Conservation (phyloP, 1,139 yeast species). For the Yueomyces sp. region DNA sequence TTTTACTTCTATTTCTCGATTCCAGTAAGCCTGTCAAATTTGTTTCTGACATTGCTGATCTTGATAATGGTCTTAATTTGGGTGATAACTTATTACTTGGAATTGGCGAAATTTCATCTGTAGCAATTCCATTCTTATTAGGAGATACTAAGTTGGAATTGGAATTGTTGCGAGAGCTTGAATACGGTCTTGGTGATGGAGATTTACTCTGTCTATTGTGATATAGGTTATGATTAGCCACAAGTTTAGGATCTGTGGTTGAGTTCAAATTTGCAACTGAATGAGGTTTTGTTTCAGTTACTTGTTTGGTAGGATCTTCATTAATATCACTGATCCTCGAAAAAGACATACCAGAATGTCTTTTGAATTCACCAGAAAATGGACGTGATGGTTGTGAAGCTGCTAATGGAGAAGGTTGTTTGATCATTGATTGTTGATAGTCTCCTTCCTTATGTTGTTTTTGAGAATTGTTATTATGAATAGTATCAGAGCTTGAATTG, state of each 20-base stretch:
- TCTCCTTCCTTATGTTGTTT: background rate
- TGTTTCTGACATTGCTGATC: constrained; percentile 4
- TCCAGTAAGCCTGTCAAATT: constrained; percentile 1
- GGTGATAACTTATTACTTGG: background rate
- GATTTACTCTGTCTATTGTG: background rate
- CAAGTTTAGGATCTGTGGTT: background rate
- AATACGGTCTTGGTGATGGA: background rate
- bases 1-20: constrained; percentile 13
- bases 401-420: background rate
- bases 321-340: background rate
- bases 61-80: background rate
- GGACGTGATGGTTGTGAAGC: background rate
- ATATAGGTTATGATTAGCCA: background rate
- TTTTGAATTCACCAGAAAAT: background rate
- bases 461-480: background rate
- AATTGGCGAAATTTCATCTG: background rate
- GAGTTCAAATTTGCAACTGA: background rate
- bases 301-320: background rate
- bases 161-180: background rate
- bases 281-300: background rate
- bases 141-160: background rate
- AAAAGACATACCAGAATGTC: background rate
- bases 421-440: background rate
- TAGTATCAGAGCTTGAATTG: background rate
- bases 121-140: background rate